A percentile compares a stretch with the other conserved stretches of the same genome.
phyloP scores from a whole-genome alignment of 495 filamentous ascomycete species.

The Aspergillus diversus region DNA sequence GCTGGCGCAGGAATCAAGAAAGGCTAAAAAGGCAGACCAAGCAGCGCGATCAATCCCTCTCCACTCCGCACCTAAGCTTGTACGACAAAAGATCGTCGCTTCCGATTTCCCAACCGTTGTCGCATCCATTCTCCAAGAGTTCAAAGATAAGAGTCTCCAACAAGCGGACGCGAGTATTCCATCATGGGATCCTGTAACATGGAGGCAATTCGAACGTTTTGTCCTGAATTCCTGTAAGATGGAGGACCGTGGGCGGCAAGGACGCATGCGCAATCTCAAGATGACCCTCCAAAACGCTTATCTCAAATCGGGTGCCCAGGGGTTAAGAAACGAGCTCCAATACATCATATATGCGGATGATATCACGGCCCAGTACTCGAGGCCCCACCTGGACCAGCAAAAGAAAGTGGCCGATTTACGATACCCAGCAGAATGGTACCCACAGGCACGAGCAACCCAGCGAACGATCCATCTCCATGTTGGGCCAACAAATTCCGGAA shows the following conservation, averaged over 20 bases:
- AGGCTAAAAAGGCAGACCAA: background rate
- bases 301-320: conserved; percentile 47
- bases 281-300: conserved; percentile 58
- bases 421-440: conserved; percentile 90
- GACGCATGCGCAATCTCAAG: conserved; percentile 34
- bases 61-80: background rate
- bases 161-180: background rate
- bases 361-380: conserved; percentile 46
- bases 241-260: conserved; percentile 26
- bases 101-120: conserved; percentile 37
- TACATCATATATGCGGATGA: conserved; percentile 61
- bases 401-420: conserved; percentile 73
- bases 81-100: conserved; percentile 13
- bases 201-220: conserved; percentile 43
- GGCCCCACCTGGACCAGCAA: conserved; percentile 59
- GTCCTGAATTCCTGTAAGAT: conserved; percentile 39
- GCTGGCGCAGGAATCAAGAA: conserved; percentile 1
- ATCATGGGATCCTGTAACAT: conserved; percentile 24
- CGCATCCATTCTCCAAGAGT: conserved; percentile 31
- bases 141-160: conserved; percentile 23
- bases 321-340: conserved; percentile 59
- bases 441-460: conserved; percentile 73
- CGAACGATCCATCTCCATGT: conserved; percentile 91
- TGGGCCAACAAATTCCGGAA: conserved; percentile 97
- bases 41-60: background rate